Evolutionary conservation across 306 rosid species (phyloP).

Genomic region (Trifolium dubium): DNA sequence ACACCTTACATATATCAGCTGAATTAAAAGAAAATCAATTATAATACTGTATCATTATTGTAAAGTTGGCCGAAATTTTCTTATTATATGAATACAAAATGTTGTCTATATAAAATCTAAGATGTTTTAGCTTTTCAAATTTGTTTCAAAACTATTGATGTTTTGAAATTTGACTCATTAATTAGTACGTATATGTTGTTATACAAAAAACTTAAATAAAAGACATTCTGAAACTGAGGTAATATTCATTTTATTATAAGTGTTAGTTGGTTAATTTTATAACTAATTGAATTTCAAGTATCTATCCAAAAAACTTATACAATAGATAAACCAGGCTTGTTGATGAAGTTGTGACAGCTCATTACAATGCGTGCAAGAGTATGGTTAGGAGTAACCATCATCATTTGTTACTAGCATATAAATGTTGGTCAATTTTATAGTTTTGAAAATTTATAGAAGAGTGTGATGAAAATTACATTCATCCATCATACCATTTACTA

Average conservation of each 20-base stretch:
- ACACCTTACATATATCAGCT: too few relatives aligned
- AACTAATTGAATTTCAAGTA: not conserved
- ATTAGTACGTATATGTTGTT: too few relatives aligned
- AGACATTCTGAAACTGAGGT: too few relatives aligned
- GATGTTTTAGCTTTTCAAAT: too few relatives aligned
- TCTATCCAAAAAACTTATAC: not conserved
- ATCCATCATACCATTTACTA: conserved; percentile 25
- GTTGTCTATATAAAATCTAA: too few relatives aligned
- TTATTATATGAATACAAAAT: too few relatives aligned
- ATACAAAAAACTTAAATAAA: too few relatives aligned
- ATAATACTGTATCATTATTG: not conserved
- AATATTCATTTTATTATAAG: not conserved
- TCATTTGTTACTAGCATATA: conserved; percentile 19
- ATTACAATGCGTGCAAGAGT: not conserved
- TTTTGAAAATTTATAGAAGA: conserved; percentile 33
- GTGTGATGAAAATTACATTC: conserved; percentile 28
- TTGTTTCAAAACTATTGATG: too few relatives aligned
- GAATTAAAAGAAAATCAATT: too few relatives aligned
- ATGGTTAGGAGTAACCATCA: conserved; percentile 25
- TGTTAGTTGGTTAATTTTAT: not conserved
- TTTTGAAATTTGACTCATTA: too few relatives aligned
- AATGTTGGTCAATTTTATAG: conserved; percentile 32
- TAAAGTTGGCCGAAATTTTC: not conserved
- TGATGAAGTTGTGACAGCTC: not conserved
- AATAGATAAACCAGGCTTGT: not conserved